Base-by-base conservation (phyloP, 2,329 filamentous ascomycete genomes). In the Falciphora oryzae region DNA sequence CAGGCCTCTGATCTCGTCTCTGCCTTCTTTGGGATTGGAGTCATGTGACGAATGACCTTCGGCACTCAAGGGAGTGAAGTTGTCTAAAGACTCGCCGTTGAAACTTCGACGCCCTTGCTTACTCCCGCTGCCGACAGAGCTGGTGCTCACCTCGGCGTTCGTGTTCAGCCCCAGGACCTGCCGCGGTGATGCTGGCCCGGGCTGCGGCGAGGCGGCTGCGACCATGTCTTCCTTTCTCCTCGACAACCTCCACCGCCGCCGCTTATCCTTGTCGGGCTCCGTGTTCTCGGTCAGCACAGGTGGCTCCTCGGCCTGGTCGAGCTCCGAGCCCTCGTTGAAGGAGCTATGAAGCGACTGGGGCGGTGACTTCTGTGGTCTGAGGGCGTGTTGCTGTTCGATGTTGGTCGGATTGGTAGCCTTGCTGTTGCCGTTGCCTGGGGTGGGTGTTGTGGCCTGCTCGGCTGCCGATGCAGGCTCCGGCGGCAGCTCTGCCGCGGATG, bases 281-380 rank as follows among this genome's bases (percentile, higher is more conserved):
- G 74, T 71, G 44, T 68, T 65, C 16, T 68, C 62, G 1, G 67
- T 61, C 8, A 65, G 66, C 2, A 69, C 67, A 8, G 73, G 70
- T 0, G 75, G 70, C 38, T 92, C 90, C 32, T 93, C 91, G 13
- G 83, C 75, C 66, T 90, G 87, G 67, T 96, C 93, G 35, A 88
- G 73, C 72, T 97, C 93, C 0, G 92, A 96, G 28, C 89, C 86
- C 69, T 96, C 93, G 29, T 94, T 95, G 68, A 87, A 86, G 0
- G 84, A 87, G 32, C 92, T 94, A 69, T 91, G 87, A 65, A 93
- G 81, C 0, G 93, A 96, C 3, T 88, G 86, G 0, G 90, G 86
- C 0, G 91, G 91, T 0, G 92, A 96, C 66, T 84, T 83, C 67
- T 87, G 86, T 0, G 88, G 86, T 68, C 85, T 88, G 38, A 93